A percentile compares a stretch with the other conserved stretches of the same genome.
Conservation (phyloP, 306 rosid genomes). For the Alnus glutinosa region DNA sequence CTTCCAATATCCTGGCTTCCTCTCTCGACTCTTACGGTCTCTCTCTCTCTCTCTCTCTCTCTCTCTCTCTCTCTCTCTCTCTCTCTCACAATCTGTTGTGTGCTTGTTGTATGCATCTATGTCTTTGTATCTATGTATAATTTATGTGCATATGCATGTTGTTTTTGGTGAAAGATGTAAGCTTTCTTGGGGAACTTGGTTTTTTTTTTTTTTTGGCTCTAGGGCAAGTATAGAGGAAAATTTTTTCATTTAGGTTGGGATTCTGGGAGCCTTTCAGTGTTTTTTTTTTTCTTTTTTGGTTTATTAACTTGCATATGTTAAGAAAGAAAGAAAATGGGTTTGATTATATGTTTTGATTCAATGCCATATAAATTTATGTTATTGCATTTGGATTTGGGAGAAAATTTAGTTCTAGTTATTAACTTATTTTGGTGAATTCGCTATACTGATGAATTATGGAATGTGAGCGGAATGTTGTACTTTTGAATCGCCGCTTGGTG, state of each 20-base stretch:
- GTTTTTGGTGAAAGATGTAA: not conserved
- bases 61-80: not conserved
- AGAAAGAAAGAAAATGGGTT: not conserved
- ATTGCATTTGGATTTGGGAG: not conserved
- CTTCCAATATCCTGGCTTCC: conserved; percentile 43
- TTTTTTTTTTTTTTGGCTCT: not conserved
- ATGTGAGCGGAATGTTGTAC: too few relatives aligned
- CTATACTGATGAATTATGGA: too few relatives aligned
- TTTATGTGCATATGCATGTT: not conserved
- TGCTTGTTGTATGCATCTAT: not conserved
- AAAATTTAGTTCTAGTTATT: not conserved
- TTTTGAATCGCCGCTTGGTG: not conserved
- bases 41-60: not conserved
- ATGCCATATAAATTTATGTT: not conserved
- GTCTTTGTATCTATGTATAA: not conserved
- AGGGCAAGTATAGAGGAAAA: not conserved
- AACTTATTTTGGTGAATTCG: too few relatives aligned
- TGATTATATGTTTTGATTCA: not conserved
- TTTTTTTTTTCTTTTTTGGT: not conserved
- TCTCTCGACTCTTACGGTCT: conserved; percentile 43
- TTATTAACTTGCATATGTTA: not conserved
- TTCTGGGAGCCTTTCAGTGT: not conserved
- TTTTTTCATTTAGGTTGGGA: not conserved
- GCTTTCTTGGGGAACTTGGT: not conserved
- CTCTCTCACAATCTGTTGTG: not conserved